Percentiles rank a stretch among this genome's conserved stretches.
phyloP scores from a whole-genome alignment of 225 moss, liverwort and hornwort genomes.

The Pseudoscleropodium purum region DNA sequence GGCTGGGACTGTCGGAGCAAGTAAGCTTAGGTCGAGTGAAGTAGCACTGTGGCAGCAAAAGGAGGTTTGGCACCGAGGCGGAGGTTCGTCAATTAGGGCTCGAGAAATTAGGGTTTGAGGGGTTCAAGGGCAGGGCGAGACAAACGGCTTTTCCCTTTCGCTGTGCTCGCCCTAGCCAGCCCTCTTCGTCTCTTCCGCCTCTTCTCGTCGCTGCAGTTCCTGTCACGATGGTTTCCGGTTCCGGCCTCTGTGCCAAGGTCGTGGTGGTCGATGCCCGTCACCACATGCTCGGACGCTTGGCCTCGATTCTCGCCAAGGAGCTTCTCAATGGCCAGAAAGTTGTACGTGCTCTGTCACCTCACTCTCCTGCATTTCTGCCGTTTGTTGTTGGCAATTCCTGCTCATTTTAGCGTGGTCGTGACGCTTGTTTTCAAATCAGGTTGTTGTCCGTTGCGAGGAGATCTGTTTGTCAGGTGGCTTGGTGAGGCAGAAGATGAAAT shows the following conservation, averaged over 20 bases:
- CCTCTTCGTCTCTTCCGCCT: not conserved
- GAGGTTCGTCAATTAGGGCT: not conserved
- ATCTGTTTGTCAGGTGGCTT: slow-evolving; percentile 75
- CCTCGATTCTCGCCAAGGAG: slow-evolving; percentile 86
- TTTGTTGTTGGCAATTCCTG: not conserved
- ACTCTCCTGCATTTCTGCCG: not conserved
- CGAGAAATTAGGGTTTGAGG: not conserved
- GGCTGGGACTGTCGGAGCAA: not conserved
- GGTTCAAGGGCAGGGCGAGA: not conserved
- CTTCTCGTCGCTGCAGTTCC: not conserved
- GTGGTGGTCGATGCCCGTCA: slow-evolving; percentile 91
- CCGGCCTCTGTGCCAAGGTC: slow-evolving; percentile 69
- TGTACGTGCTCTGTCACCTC: slow-evolving; percentile 14
- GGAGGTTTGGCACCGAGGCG: not conserved
- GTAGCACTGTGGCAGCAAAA: not conserved
- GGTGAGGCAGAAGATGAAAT: slow-evolving; percentile 82
- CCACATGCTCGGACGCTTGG: slow-evolving; percentile 90
- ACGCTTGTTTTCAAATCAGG: slow-evolving; percentile 12
- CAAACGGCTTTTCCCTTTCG: accelerated
- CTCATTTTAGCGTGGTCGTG: not conserved
- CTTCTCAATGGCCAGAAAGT: slow-evolving; percentile 92
- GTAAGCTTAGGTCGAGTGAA: not conserved
- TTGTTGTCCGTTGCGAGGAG: slow-evolving; percentile 64
- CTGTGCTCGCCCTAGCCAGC: not conserved
- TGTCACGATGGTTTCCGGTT: slow-evolving; percentile 75